Evolutionary conservation across 768 basidiomycete species (phyloP).

Genomic region (Cubamyces lactineus): DNA sequence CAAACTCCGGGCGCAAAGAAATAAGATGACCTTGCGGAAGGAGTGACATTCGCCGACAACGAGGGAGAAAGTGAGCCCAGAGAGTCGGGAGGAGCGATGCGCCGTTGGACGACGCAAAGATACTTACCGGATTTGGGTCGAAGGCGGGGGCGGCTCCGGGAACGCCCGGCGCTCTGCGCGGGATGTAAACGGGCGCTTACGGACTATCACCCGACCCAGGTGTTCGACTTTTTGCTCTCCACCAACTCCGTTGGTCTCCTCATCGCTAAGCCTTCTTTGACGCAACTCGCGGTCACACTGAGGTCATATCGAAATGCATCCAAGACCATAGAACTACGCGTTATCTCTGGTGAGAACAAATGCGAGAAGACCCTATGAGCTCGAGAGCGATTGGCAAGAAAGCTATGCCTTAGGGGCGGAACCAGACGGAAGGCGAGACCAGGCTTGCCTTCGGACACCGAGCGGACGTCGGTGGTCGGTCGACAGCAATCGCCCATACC

Average conservation of each 20-base stretch:
- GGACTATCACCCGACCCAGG: background rate
- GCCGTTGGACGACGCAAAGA: constrained; percentile 5
- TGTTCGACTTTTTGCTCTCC: background rate
- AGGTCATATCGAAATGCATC: background rate
- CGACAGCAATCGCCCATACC: background rate
- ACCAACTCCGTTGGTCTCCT: constrained; percentile 6
- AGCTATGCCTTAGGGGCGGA: constrained; percentile 8
- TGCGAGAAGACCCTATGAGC: background rate
- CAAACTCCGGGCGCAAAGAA: too few relatives aligned
- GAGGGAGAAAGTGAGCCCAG: too few relatives aligned
- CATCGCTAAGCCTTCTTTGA: background rate
- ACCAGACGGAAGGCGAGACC: constrained; percentile 12
- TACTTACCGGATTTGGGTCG: constrained; percentile 2
- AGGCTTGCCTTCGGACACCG: constrained; percentile 9
- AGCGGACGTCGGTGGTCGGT: constrained; percentile 13
- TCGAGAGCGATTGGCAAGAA: background rate
- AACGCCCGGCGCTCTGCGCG: background rate
- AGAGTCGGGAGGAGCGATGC: constrained; percentile 4
- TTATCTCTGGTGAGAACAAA: too few relatives aligned
- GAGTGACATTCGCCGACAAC: too few relatives aligned
- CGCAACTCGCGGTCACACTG: background rate
- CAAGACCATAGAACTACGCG: background rate
- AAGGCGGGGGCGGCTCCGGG: constrained; percentile 1
- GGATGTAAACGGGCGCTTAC: background rate
- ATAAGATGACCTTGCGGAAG: too few relatives aligned